Evolutionary conservation across 1,284 basidiomycete species (phyloP).

Genomic region (Mycosarcoma mackinlayi): DNA sequence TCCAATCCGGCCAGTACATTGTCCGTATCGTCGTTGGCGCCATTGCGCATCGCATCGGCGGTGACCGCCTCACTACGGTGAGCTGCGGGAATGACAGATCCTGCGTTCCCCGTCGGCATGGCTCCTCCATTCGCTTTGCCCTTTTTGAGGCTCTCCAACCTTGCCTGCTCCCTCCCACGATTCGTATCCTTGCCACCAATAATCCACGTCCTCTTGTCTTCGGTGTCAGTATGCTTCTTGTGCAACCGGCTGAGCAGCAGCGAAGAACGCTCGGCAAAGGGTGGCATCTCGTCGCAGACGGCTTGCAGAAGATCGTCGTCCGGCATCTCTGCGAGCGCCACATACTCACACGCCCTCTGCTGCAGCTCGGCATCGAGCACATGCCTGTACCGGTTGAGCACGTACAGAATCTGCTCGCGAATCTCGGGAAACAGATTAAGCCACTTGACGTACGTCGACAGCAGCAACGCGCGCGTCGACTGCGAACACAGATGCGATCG

Average conservation of each 20-base stretch:
- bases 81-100: conserved; percentile 53
- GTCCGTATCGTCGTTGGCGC: conserved; percentile 61
- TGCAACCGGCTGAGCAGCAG: conserved; percentile 84
- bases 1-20: conserved; percentile 82
- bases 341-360: conserved; percentile 83
- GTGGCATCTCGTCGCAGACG: conserved; percentile 98
- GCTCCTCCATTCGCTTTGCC: conserved; percentile 64
- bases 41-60: conserved; percentile 42
- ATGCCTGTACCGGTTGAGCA: conserved; percentile 93
- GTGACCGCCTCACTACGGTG: conserved; percentile 49
- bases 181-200: conserved; percentile 94
- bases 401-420: conserved; percentile 88
- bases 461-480: conserved; percentile 86
- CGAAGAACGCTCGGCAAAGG: conserved; percentile 91
- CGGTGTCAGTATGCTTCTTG: conserved; percentile 81
- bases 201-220: conserved; percentile 91
- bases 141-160: conserved; percentile 71
- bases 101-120: conserved; percentile 55
- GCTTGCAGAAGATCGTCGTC: conserved; percentile 92
- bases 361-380: conserved; percentile 98
- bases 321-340: conserved; percentile 57
- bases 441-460: conserved; percentile 99
- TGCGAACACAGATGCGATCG: conserved; percentile 96
- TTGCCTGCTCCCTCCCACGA: conserved; percentile 76
- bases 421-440: conserved; percentile 99